Percentiles rank a stretch among this genome's conserved stretches.
Conservation (phyloP, 495 filamentous ascomycete species). For the Aspergillus coremiiformis region DNA sequence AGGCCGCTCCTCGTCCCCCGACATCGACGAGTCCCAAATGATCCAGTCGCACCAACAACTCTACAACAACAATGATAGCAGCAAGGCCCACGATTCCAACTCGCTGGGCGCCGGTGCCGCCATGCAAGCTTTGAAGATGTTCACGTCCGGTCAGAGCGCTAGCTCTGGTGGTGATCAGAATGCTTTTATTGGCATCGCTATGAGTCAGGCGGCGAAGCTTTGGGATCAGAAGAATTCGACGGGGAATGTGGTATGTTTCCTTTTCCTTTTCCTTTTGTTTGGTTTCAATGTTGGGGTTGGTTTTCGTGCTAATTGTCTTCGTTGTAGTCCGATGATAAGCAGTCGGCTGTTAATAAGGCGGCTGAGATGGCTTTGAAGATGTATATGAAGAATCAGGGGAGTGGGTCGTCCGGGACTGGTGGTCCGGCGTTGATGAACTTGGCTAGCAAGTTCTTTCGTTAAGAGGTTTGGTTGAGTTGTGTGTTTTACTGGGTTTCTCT, state of each 20-base stretch:
- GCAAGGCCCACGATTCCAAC: constrained; percentile 28
- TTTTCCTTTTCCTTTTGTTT: constrained; percentile 4
- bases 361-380: constrained; percentile 63
- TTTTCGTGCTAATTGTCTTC: constrained; percentile 15
- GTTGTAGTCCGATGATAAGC: constrained; percentile 46
- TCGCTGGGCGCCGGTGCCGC: constrained; percentile 55
- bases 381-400: constrained; percentile 54
- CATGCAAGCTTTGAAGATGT: constrained; percentile 64
- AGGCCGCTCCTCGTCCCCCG: constrained; percentile 21
- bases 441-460: constrained; percentile 48
- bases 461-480: not conserved
- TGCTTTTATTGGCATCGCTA: constrained; percentile 58
- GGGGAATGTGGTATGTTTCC: constrained; percentile 45
- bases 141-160: constrained; percentile 31
- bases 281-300: not conserved
- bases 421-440: constrained; percentile 45
- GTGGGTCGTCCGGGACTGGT: constrained; percentile 41
- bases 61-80: constrained; percentile 37
- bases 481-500: constrained; percentile 2
- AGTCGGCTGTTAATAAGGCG: constrained; percentile 52
- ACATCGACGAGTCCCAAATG: constrained; percentile 50
- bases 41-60: constrained; percentile 49
- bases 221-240: constrained; percentile 49
- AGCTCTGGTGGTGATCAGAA: constrained; percentile 43
- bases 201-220: constrained; percentile 59